These are phyloP conservation scores for Striga hermonthica DNA, from an alignment of 305 asterid species.

Conservation along the genomic window DNA sequence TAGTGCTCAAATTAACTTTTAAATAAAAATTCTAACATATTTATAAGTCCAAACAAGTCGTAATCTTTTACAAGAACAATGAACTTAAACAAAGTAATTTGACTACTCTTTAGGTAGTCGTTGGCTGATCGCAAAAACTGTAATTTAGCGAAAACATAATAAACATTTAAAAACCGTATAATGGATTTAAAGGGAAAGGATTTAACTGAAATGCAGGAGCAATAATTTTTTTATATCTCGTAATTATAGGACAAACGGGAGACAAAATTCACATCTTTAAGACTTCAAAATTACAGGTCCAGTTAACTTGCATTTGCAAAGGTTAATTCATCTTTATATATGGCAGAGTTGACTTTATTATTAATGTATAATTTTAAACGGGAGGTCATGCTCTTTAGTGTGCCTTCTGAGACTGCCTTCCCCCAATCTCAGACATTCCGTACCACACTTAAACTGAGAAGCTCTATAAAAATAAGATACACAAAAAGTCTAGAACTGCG, in stretches of 20 bases:
- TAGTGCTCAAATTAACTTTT: neutral
- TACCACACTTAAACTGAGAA: constrained; percentile 13
- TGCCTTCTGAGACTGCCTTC: constrained; percentile 23
- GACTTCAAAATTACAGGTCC: constrained; percentile 4
- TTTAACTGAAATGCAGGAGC: constrained; percentile 10
- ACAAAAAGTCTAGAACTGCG: constrained; percentile 15
- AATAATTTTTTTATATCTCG: neutral
- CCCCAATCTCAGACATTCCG: constrained; percentile 8
- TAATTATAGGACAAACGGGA: constrained; percentile 6
- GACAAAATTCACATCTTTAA: neutral
- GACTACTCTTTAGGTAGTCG: constrained; percentile 7
- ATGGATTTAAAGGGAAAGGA: constrained; percentile 7
- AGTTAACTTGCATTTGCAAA: neutral
- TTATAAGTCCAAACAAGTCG: constrained; percentile 22
- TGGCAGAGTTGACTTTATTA: neutral
- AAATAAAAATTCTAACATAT: constrained; percentile 7
- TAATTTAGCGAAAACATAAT: constrained; percentile 7
- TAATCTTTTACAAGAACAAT: neutral
- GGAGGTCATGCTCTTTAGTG: neutral
- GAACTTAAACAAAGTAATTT: neutral
- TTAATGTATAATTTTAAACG: neutral
- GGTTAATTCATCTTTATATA: neutral
- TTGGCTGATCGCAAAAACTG: neutral
- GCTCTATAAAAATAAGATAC: constrained; percentile 21
- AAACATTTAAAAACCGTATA: neutral